Evolutionary conservation across 2,329 filamentous ascomycete species (phyloP), one percentile per base, ranked within the genome.

Genomic region (Colletotrichum sp.): DNA sequence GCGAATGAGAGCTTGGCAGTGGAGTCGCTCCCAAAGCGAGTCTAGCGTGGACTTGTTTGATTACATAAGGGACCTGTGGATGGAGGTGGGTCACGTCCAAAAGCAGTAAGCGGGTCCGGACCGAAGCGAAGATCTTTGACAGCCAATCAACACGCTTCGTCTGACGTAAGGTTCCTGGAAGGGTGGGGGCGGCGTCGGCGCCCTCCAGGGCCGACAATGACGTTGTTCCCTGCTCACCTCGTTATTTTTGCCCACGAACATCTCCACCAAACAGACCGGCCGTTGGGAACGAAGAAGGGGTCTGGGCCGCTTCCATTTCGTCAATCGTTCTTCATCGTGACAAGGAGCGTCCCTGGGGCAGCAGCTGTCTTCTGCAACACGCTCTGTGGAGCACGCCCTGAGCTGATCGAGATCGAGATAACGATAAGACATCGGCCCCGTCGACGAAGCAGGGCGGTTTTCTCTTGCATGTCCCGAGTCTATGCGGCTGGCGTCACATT

Each of bases 401-500:
- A 30, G 55, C 68, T 34, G 63, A 72, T 75, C 25, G 15, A 30
- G 72, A 74, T 74, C n/a, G 72, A 75, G 63, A 75, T 72, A 72
- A 57, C 68, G 72, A 75, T 59, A 67, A 72, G 30, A 63, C 55
- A 72, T 72, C 55, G 69, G 16, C n/a, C 19, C 3, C 4, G 27
- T 34, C 27, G 52, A 30, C 13, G 61, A 30, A 16, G 36, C 22
- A 28, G 34, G 63, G 61, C 34, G 61, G 27, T 52, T 28, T 48
- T 48, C 34, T 44, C 28, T 4, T 25, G 25, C 55, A 15, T 52
- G 19, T 30, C 15, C 15, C 28, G 55, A 67, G 68, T 68, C 55
- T 55, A 72, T 75, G 72, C 68, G 63, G 16, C n/a, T 13, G 63
- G n/a, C 39, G 16, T 64, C 22, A 22, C 22, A 64, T 32, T 22